Percentiles rank a stretch among this genome's conserved stretches.
Evolutionary conservation across 139 green algal genomes (phyloP).

Genomic region (Asterochloris erici): DNA sequence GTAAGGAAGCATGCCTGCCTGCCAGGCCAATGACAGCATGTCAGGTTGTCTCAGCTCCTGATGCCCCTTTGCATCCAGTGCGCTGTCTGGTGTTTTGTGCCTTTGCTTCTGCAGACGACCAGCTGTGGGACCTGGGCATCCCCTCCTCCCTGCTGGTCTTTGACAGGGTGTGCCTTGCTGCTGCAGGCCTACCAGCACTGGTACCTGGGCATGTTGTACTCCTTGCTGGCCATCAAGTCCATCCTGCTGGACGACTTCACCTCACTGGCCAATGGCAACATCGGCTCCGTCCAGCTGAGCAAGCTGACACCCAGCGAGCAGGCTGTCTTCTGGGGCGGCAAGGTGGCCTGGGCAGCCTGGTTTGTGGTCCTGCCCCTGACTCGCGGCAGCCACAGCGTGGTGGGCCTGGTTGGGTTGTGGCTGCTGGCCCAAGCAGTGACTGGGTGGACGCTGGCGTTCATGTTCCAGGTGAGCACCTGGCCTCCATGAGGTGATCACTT

Average conservation of each 20-base stretch:
- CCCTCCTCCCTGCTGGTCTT: constrained; percentile 63
- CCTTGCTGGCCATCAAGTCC: constrained; percentile 62
- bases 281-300: constrained; percentile 43
- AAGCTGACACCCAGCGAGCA: constrained; percentile 30
- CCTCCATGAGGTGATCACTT: background rate
- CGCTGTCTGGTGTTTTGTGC: too few relatives aligned
- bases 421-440: constrained; percentile 35
- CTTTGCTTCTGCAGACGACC: too few relatives aligned
- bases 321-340: constrained; percentile 41
- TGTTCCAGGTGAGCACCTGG: constrained; percentile 59
- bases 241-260: constrained; percentile 66
- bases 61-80: too few relatives aligned
- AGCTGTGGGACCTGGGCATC: constrained; percentile 32
- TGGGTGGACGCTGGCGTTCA: constrained; percentile 66
- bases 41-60: too few relatives aligned
- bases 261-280: constrained; percentile 41
- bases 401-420: constrained; percentile 31
- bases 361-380: constrained; percentile 29
- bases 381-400: constrained; percentile 18
- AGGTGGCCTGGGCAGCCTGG: constrained; percentile 29
- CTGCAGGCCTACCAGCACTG: constrained; percentile 57
- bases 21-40: too few relatives aligned
- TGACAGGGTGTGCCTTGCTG: background rate
- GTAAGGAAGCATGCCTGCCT: too few relatives aligned
- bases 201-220: constrained; percentile 61